Evolutionary conservation across 495 filamentous ascomycete genomes (phyloP).

Genomic region (Choiromyces venosus): DNA sequence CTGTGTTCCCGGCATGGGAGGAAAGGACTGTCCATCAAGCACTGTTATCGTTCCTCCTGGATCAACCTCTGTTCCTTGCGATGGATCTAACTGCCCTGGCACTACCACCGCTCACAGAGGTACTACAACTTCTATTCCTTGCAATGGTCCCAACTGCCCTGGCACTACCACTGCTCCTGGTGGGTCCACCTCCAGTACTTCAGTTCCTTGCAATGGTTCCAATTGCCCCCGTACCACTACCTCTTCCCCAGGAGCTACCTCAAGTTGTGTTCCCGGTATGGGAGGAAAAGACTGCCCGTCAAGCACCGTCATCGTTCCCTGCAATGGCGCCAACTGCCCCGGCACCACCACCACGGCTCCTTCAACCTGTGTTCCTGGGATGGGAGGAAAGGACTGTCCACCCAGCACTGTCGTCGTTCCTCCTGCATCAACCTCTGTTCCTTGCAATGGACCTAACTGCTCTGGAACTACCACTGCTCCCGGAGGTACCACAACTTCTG

Average conservation of each 20-base stretch:
- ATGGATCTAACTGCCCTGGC: too few relatives aligned
- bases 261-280: background rate
- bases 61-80: too few relatives aligned
- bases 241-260: constrained; percentile 26
- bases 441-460: constrained; percentile 3
- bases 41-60: constrained; percentile 18
- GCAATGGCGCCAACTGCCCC: too few relatives aligned
- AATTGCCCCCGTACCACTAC: constrained; percentile 26
- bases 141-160: constrained; percentile 1
- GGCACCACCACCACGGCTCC: too few relatives aligned
- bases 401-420: constrained; percentile 15
- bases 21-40: background rate
- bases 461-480: constrained; percentile 8
- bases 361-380: too few relatives aligned
- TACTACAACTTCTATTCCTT: background rate
- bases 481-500: constrained; percentile 15
- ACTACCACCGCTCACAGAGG: too few relatives aligned
- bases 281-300: background rate
- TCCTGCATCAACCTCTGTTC: constrained; percentile 3
- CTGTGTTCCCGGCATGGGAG: too few relatives aligned
- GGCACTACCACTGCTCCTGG: background rate
- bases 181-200: constrained; percentile 14
- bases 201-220: constrained; percentile 14
- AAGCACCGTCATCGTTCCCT: constrained; percentile 11
- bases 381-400: constrained; percentile 1